Conservation (phyloP, 306 rosid species). For the Ochetophila trinervis region DNA sequence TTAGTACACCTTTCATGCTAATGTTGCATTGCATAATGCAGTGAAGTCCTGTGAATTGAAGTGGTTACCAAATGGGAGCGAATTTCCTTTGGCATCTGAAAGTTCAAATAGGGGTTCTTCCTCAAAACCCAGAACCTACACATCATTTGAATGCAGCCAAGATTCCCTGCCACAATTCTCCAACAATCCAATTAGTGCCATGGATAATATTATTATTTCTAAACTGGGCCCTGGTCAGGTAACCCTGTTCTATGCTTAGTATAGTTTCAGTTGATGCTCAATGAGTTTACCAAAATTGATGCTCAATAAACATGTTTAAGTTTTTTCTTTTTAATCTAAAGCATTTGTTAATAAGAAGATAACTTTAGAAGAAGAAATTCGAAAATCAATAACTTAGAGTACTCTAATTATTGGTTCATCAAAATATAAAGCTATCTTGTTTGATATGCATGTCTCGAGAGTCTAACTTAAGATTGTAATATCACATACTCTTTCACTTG, state of each 20-base stretch:
- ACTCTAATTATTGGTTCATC: not conserved
- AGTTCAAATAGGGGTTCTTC: slow-evolving; percentile 38
- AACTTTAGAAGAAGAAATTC: no score
- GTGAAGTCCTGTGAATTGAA: slow-evolving; percentile 62
- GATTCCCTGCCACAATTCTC: slow-evolving; percentile 63
- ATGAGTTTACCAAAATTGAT: slow-evolving; percentile 5
- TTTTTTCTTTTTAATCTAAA: no score
- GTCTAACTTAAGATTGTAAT: not conserved
- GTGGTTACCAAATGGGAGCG: slow-evolving; percentile 90
- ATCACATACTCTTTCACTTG: not conserved
- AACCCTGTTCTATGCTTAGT: not conserved
- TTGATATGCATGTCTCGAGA: not conserved
- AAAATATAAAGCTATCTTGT: not conserved
- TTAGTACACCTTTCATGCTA: not conserved
- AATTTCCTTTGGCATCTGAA: slow-evolving; percentile 46
- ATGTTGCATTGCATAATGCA: slow-evolving; percentile 40
- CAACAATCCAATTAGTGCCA: slow-evolving; percentile 42
- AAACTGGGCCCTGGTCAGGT: slow-evolving; percentile 93
- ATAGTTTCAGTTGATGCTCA: slow-evolving; percentile 6
- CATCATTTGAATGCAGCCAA: slow-evolving; percentile 80
- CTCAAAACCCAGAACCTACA: slow-evolving; percentile 64
- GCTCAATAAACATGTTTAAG: not conserved
- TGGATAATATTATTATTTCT: slow-evolving; percentile 60
- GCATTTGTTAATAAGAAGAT: no score
- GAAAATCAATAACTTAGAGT: no score